Evolutionary conservation across 768 basidiomycete species (phyloP).

Genomic region (Dioszegia crocea): DNA sequence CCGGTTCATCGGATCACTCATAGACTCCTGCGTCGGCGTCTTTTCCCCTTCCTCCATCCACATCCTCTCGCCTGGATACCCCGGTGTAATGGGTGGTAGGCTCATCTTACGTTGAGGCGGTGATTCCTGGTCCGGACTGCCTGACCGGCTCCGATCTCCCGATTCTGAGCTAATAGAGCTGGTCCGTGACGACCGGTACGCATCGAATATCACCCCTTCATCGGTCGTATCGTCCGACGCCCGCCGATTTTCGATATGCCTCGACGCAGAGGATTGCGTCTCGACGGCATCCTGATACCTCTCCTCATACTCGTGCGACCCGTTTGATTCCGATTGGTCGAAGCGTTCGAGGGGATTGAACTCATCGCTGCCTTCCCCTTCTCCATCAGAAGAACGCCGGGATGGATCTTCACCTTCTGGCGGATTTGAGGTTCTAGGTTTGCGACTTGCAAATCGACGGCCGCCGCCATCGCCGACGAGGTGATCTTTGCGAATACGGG

Average conservation of each 20-base stretch:
- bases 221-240: constrained; percentile 61
- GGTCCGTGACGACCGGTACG: constrained; percentile 55
- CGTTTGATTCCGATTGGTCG: not conserved
- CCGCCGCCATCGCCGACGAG: constrained; percentile 72
- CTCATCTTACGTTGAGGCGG: constrained; percentile 21
- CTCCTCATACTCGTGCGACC: constrained; percentile 51
- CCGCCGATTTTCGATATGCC: constrained; percentile 45
- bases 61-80: constrained; percentile 10
- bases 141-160: constrained; percentile 19
- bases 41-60: constrained; percentile 35
- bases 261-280: constrained; percentile 24
- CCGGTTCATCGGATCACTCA: constrained; percentile 26
- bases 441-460: constrained; percentile 66
- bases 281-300: constrained; percentile 40
- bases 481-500: constrained; percentile 86
- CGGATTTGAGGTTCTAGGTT: constrained; percentile 32
- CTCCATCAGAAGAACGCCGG: constrained; percentile 5
- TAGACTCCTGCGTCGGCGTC: constrained; percentile 40
- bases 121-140: constrained; percentile 26
- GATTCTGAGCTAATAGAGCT: constrained; percentile 31
- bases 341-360: not conserved
- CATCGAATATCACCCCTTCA: constrained; percentile 76
- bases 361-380: constrained; percentile 7
- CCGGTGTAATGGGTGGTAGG: constrained; percentile 21
- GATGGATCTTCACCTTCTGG: constrained; percentile 31